Base-by-base conservation (phyloP, 495 filamentous ascomycete species). In the Penicillium pulvis region DNA sequence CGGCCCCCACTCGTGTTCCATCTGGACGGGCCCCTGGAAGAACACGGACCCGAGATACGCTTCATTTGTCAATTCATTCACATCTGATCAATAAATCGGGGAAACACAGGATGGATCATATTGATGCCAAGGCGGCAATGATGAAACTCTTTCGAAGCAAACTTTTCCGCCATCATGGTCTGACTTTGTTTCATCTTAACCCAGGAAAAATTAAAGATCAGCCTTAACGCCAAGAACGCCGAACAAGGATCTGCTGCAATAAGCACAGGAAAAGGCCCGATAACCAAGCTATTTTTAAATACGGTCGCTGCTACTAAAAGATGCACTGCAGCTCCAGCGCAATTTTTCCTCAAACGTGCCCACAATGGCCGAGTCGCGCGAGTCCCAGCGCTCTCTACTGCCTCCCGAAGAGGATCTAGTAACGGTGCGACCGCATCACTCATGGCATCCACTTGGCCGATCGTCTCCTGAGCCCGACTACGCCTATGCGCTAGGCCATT, bases 401-500 rank as follows among this genome's bases (percentile, higher is more conserved):
- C 54, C 51, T 12, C 44, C 54, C 9, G 60, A 63, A 30, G 54
- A 58, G 7, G 60, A 65, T 41, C 45, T 63, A 17, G 46, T 56
- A 16, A 57, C 55, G 19, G 36, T 33, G 16, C 56, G 28, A 16
- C 66, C 61, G 11, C 51, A 53, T 19, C 59, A 57, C 2, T 47
- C 64, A 12, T 70, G 67, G 67, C 56, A 61, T 28, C 64, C 67
- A 23, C 57, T 70, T 0, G 57, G 65, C 47, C 61, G 61, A 58
- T 51, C 26, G 1, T 57, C 59, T 0, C 35, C 55, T 14, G 51
- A 50, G 10, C 19, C 14, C 5, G 61, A 67, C 3, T 63, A 61
- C 30, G 31, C 30, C 20, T 67, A 55, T 20, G 12, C 55, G 2
- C 46, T 49, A n/a, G 5, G 20, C 20, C 46, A 31, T 17, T 49